A percentile compares a stretch with the other conserved stretches of the same genome.
These are phyloP conservation scores for Trichophyton benhamiae DNA, from an alignment of 2,329 filamentous ascomycete genomes.

Conservation along the genomic window DNA sequence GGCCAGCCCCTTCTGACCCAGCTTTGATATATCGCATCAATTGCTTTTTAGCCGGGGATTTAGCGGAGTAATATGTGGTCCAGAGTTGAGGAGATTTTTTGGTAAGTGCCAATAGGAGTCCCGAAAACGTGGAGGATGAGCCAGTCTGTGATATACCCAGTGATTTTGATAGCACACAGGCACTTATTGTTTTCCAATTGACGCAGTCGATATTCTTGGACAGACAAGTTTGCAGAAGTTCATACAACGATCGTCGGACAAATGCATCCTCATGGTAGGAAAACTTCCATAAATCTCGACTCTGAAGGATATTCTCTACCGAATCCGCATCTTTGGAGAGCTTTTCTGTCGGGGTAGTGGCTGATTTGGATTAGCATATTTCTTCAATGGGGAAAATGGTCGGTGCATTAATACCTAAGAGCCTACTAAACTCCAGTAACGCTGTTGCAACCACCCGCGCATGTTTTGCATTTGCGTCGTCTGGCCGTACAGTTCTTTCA, in stretches of 20 bases:
- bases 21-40: conserved; percentile 64
- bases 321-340: conserved; percentile 47
- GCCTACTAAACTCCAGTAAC: conserved; percentile 42
- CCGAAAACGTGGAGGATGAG: conserved; percentile 60
- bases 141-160: conserved; percentile 60
- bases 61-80: conserved; percentile 51
- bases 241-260: conserved; percentile 47
- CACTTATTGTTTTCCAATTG: conserved; percentile 56
- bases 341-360: conserved; percentile 34
- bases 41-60: conserved; percentile 44
- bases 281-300: conserved; percentile 50
- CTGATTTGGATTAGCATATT: conserved; percentile 15
- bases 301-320: conserved; percentile 55
- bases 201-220: conserved; percentile 35
- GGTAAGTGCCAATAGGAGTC: conserved; percentile 56
- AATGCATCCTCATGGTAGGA: conserved; percentile 44
- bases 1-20: conserved; percentile 67
- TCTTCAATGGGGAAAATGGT: neutral
- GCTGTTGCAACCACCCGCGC: conserved; percentile 59
- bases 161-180: conserved; percentile 61
- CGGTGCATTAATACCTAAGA: conserved; percentile 27
- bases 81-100: conserved; percentile 56
- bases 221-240: conserved; percentile 41
- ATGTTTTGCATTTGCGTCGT: conserved; percentile 80
- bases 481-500: conserved; percentile 66